phyloP scores from a whole-genome alignment of 2,329 filamentous ascomycete genomes.

The Tolypocladium amazonense region DNA sequence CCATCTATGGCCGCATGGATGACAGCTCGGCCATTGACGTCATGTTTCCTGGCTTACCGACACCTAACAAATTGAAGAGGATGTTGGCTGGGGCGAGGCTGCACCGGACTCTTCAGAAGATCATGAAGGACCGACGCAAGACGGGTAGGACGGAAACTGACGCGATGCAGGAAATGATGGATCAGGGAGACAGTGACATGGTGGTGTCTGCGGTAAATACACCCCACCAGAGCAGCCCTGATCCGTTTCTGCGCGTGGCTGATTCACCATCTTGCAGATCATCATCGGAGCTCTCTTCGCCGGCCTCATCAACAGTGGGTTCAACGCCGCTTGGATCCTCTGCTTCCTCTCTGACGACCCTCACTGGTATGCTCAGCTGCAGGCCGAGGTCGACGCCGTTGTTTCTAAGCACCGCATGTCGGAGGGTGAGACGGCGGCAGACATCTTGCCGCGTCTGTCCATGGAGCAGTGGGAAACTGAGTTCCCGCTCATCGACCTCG shows the following conservation, averaged over 20 bases:
- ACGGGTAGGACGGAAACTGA: constrained; percentile 34
- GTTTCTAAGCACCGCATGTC: constrained; percentile 28
- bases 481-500: constrained; percentile 41
- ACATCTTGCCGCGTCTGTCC: constrained; percentile 30
- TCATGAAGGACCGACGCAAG: constrained; percentile 33
- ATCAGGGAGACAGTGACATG: constrained; percentile 33
- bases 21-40: constrained; percentile 29
- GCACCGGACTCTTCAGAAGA: constrained; percentile 34
- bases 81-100: constrained; percentile 33
- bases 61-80: constrained; percentile 29
- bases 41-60: constrained; percentile 42
- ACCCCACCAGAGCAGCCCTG: background rate
- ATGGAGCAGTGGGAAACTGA: constrained; percentile 44
- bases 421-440: constrained; percentile 16
- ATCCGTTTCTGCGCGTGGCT: background rate
- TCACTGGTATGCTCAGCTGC: constrained; percentile 33
- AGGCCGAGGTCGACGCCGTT: constrained; percentile 33
- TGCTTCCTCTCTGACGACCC: constrained; percentile 35
- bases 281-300: constrained; percentile 44
- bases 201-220: constrained; percentile 29
- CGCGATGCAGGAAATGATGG: constrained; percentile 41
- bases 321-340: constrained; percentile 43
- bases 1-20: constrained; percentile 36
- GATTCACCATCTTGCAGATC: constrained; percentile 22
- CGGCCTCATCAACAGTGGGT: constrained; percentile 45